Percentiles rank a stretch among this genome's conserved stretches.
These are phyloP conservation scores for Daldinia sp. DNA, from an alignment of 2,329 filamentous ascomycete genomes.

Conservation along the genomic window DNA sequence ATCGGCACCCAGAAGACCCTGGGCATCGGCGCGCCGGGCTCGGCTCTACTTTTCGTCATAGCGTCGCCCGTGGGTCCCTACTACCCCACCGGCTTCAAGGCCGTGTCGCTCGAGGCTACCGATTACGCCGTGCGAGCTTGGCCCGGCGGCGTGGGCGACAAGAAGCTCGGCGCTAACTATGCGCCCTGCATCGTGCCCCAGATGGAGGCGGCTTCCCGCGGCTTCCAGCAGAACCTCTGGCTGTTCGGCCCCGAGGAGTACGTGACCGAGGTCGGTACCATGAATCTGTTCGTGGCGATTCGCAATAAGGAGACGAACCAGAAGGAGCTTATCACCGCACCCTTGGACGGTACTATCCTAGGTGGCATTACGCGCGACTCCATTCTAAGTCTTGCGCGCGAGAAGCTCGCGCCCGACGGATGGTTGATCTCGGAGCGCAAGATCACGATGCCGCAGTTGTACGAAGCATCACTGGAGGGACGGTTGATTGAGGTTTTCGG, in stretches of 20 bases:
- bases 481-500: slow-evolving; percentile 94
- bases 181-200: slow-evolving; percentile 99
- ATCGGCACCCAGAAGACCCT: slow-evolving; percentile 97
- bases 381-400: slow-evolving; percentile 84
- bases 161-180: slow-evolving; percentile 99
- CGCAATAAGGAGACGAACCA: slow-evolving; percentile 88
- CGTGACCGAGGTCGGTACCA: slow-evolving; percentile 97
- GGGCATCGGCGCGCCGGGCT: slow-evolving; percentile 91
- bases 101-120: slow-evolving; percentile 92
- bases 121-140: slow-evolving; percentile 97
- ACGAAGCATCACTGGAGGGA: slow-evolving; percentile 84
- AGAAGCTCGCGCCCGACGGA: slow-evolving; percentile 84
- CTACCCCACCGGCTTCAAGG: slow-evolving; percentile 98
- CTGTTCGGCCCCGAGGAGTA: slow-evolving; percentile 95
- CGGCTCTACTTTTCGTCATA: slow-evolving; percentile 93
- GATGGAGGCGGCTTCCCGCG: slow-evolving; percentile 87
- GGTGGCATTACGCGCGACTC: slow-evolving; percentile 95
- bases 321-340: slow-evolving; percentile 94
- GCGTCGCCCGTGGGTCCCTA: slow-evolving; percentile 97
- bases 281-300: slow-evolving; percentile 95
- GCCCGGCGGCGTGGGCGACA: slow-evolving; percentile 97
- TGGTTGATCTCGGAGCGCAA: slow-evolving; percentile 92
- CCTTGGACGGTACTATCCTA: slow-evolving; percentile 94
- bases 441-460: slow-evolving; percentile 89
- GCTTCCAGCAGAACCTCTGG: slow-evolving; percentile 99